Conservation (phyloP, 2,329 filamentous ascomycete genomes). For the Trichoderma sp. region DNA sequence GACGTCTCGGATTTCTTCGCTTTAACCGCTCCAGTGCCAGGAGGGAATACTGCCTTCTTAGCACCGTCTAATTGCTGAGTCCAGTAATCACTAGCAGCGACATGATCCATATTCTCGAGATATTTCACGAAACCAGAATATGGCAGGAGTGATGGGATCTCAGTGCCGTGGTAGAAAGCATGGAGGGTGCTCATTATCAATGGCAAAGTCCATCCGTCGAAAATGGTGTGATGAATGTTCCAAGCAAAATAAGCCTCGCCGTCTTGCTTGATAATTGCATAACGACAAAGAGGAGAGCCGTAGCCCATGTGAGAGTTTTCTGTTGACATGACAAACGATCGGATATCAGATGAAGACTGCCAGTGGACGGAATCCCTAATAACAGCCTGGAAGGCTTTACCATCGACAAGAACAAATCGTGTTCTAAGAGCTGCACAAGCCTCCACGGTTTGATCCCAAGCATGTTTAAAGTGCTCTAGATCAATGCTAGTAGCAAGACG, state of each 20-base stretch:
- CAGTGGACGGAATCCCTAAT: slow-evolving; percentile 25
- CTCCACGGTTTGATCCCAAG: slow-evolving; percentile 32
- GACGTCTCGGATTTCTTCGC: neutral
- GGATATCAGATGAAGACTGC: slow-evolving; percentile 1
- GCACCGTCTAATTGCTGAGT: slow-evolving; percentile 18
- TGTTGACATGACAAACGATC: slow-evolving; percentile 17
- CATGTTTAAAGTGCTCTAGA: slow-evolving; percentile 27
- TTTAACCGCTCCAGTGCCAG: neutral
- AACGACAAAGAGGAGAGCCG: slow-evolving; percentile 9
- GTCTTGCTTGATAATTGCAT: neutral
- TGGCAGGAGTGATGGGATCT: slow-evolving; percentile 16
- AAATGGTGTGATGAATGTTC: slow-evolving; percentile 27
- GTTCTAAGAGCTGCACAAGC: slow-evolving; percentile 32
- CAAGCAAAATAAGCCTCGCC: slow-evolving; percentile 18
- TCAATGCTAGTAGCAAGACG: slow-evolving; percentile 27
- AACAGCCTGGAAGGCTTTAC: slow-evolving; percentile 27
- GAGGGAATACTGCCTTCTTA: slow-evolving; percentile 13
- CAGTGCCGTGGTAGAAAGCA: slow-evolving; percentile 7
- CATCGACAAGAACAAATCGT: slow-evolving; percentile 31
- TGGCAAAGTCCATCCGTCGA: slow-evolving; percentile 24
- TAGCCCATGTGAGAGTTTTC: slow-evolving; percentile 19
- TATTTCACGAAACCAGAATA: slow-evolving; percentile 29
- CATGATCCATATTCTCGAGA: slow-evolving; percentile 16
- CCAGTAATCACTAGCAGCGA: slow-evolving; percentile 25
- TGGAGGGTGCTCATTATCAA: slow-evolving; percentile 13